Evolutionary conservation across 257 asterid species (phyloP).

Genomic region (Misopates orontium): DNA sequence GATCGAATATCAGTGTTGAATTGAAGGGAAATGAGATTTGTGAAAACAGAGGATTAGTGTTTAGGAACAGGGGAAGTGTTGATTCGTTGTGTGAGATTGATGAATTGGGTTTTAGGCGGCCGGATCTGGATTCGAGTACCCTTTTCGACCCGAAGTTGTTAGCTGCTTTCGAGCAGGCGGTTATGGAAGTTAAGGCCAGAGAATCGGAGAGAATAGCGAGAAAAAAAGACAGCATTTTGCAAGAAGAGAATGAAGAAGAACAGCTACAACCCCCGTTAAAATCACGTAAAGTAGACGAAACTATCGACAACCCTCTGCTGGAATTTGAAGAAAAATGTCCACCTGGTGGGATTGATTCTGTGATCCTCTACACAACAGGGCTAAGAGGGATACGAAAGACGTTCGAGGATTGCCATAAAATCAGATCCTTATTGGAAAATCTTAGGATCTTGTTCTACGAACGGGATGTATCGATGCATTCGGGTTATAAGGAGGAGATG

Average conservation of each 20-base stretch:
- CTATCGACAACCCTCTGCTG: slow-evolving; percentile 31
- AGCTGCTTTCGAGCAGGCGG: slow-evolving; percentile 70
- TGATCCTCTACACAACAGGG: slow-evolving; percentile 82
- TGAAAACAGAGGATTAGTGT: no score
- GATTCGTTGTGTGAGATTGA: slow-evolving; percentile 45
- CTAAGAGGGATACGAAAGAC: slow-evolving; percentile 87
- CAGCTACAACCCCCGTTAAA: slow-evolving; percentile 47
- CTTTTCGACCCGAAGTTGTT: slow-evolving; percentile 77
- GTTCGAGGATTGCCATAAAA: slow-evolving; percentile 71
- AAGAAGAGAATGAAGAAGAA: slow-evolving; percentile 35
- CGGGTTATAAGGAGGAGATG: slow-evolving; percentile 72
- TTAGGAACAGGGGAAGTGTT: not conserved
- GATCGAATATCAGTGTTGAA: not conserved
- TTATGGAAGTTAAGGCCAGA: slow-evolving; percentile 54
- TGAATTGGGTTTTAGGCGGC: slow-evolving; percentile 50
- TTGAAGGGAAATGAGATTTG: slow-evolving; percentile 17
- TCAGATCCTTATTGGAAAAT: slow-evolving; percentile 62
- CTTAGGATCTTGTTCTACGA: slow-evolving; percentile 60
- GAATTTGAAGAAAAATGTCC: slow-evolving; percentile 75
- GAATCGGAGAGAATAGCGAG: slow-evolving; percentile 55
- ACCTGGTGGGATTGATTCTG: slow-evolving; percentile 69
- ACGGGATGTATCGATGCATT: slow-evolving; percentile 89
- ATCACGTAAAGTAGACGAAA: slow-evolving; percentile 45
- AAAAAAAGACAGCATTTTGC: slow-evolving; percentile 25
- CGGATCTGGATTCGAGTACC: slow-evolving; percentile 58